Evolutionary conservation across 2,329 filamentous ascomycete genomes (phyloP).

Genomic region (Colletotrichum godetiae): DNA sequence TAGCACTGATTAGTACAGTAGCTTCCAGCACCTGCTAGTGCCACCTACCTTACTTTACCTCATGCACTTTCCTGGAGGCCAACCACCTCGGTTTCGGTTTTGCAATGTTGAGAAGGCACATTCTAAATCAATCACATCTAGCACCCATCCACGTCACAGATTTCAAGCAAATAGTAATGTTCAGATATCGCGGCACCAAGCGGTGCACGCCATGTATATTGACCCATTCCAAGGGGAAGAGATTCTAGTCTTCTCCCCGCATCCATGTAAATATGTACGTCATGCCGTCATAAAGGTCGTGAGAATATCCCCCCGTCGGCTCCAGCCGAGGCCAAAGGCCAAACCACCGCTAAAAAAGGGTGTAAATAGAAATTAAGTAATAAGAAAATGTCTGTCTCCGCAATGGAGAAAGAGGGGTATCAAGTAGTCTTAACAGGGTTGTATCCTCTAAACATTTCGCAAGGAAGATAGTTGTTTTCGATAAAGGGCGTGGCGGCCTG

Average conservation of each 20-base stretch:
- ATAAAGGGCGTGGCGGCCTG: slow-evolving; percentile 36
- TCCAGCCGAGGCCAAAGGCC: not conserved
- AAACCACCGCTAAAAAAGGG: not conserved
- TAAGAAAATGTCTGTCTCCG: not conserved
- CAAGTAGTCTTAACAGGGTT: slow-evolving; percentile 29
- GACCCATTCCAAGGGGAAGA: not conserved
- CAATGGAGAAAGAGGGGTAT: slow-evolving; percentile 13
- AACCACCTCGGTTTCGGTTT: not conserved
- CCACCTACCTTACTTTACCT: not conserved
- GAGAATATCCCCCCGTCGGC: not conserved
- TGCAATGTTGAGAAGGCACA: not conserved
- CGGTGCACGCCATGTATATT: slow-evolving; percentile 10
- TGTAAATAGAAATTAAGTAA: not conserved
- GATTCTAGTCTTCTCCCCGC: not conserved
- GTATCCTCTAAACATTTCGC: slow-evolving; percentile 36
- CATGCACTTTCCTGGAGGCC: not conserved
- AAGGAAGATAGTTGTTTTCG: slow-evolving; percentile 38
- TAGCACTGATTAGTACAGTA: too few relatives aligned
- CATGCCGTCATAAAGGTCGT: slow-evolving; percentile 20
- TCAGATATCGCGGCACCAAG: not conserved
- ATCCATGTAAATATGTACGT: slow-evolving; percentile 1
- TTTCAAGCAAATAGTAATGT: not conserved
- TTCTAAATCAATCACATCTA: not conserved
- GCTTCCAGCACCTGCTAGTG: not conserved
- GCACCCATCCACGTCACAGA: not conserved